These are phyloP conservation scores for Chiua virens DNA, from an alignment of 768 basidiomycete genomes.

Conservation along the genomic window DNA sequence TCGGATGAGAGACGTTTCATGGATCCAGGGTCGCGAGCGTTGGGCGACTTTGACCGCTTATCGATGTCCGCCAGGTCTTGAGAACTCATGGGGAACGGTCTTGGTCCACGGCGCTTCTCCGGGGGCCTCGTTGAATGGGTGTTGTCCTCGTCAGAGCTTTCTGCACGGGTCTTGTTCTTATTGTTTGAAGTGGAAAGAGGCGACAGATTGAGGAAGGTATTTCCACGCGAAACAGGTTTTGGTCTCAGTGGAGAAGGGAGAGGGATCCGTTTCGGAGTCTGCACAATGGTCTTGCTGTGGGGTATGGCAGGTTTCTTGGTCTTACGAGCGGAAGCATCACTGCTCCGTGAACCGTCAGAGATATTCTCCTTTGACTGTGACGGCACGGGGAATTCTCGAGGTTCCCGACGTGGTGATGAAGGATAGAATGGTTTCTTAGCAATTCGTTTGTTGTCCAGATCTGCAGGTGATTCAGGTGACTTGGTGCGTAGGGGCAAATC, in stretches of 20 bases:
- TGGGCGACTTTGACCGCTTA: conserved; percentile 25
- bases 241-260: conserved; percentile 22
- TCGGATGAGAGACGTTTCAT: conserved; percentile 35
- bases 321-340: conserved; percentile 10
- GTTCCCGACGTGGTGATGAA: conserved; percentile 9
- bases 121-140: background rate
- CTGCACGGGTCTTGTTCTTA: conserved; percentile 20
- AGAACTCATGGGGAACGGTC: conserved; percentile 52
- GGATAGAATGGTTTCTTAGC: conserved; percentile 8
- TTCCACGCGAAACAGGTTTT: conserved; percentile 7
- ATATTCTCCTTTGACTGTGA: conserved; percentile 23
- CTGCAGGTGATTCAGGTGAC: conserved; percentile 1
- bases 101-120: conserved; percentile 2
- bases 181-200: conserved; percentile 17
- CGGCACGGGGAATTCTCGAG: conserved; percentile 26
- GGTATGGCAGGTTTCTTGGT: conserved; percentile 11
- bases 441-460: background rate
- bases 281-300: conserved; percentile 1
- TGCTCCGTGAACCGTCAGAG: conserved; percentile 9
- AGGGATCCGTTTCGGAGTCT: conserved; percentile 6
- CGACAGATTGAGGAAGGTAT: conserved; percentile 24
- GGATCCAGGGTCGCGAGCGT: conserved; percentile 4
- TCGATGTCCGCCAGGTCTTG: conserved; percentile 42
- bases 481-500: conserved; percentile 5
- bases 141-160: conserved; percentile 1